Base-by-base conservation (phyloP, 139 green algal genomes). In the Gonium pectorale region DNA sequence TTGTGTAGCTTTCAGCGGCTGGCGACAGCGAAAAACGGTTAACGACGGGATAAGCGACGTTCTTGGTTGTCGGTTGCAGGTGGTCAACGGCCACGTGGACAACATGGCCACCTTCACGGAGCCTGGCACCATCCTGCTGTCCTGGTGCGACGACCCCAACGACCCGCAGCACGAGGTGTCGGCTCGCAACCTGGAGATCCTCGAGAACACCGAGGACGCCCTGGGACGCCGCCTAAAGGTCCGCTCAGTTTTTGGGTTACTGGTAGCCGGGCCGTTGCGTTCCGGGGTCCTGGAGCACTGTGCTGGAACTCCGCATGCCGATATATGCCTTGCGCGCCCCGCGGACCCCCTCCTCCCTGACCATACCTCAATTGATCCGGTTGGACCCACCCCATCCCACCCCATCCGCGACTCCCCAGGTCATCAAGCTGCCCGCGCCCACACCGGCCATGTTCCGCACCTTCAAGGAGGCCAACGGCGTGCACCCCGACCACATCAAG, bases 71-170 rank as follows among this genome's bases (percentile, higher is more conserved):
- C n/a, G n/a, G n/a, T n/a, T 44, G 71, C 40, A 75, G 63, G 62
- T 33, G 46, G 85, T 88, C 49, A 94, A 96, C 83, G 94, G 94
- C 9, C 94, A 96, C 78, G 92, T 96, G 43, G 94, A 96, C 90
- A 96, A 96, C 89, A 83, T 96, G 59, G 90, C 88, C 27, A 94
- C 90, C 79, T 96, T 96, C 86, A 74, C 89, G 21, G n/a, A 85
- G n/a, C 93, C 93, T 2, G 94, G 94, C 33, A 84, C 90, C 26
- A 87, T 96, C 5, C 81, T 92, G 21, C 90, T 96, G 43, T 84
- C 93, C 40, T 96, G 94, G 94, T 90, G 86, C 51, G 90, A 96
- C 72, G 90, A 96, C 82, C 85, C 86, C 38, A 88, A 86, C 38
- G 92, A 96, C 86, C 90, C 94, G 85, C n/a, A n/a, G n/a, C n/a